Conservation (phyloP, 345 rosid species). For the Mercurialis annua region DNA sequence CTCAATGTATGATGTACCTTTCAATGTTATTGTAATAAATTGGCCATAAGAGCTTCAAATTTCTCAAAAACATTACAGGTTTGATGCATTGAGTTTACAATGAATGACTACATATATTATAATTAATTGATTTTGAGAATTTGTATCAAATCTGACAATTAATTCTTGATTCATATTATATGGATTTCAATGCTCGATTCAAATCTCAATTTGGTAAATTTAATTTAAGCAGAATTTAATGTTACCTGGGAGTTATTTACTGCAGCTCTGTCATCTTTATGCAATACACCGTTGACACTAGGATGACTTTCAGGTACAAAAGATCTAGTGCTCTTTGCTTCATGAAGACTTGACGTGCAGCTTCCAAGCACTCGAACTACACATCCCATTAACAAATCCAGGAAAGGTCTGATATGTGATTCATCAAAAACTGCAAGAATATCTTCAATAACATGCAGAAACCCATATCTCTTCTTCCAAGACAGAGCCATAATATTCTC, state of each 20-base stretch:
- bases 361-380: slow-evolving; percentile 66
- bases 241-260: slow-evolving; percentile 48
- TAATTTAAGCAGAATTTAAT: slow-evolving; percentile 7
- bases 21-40: too few species aligned
- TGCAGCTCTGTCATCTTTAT: slow-evolving; percentile 27
- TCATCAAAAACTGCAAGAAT: slow-evolving; percentile 76
- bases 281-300: slow-evolving; percentile 19
- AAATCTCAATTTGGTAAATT: too few species aligned
- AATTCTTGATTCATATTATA: too few species aligned
- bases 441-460: slow-evolving; percentile 81
- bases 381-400: slow-evolving; percentile 79
- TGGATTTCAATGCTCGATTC: too few species aligned
- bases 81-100: too few species aligned
- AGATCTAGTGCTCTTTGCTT: slow-evolving; percentile 35
- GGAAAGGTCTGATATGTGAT: slow-evolving; percentile 60
- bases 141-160: too few species aligned
- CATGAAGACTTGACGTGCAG: slow-evolving; percentile 42
- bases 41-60: too few species aligned
- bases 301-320: slow-evolving; percentile 23
- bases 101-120: too few species aligned
- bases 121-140: too few species aligned
- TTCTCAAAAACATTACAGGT: too few species aligned
- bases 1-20: too few species aligned
- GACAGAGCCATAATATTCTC: slow-evolving; percentile 56
- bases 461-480: slow-evolving; percentile 72